phyloP scores from a whole-genome alignment of 2,329 filamentous ascomycete genomes.

The Talaromyces sp. region DNA sequence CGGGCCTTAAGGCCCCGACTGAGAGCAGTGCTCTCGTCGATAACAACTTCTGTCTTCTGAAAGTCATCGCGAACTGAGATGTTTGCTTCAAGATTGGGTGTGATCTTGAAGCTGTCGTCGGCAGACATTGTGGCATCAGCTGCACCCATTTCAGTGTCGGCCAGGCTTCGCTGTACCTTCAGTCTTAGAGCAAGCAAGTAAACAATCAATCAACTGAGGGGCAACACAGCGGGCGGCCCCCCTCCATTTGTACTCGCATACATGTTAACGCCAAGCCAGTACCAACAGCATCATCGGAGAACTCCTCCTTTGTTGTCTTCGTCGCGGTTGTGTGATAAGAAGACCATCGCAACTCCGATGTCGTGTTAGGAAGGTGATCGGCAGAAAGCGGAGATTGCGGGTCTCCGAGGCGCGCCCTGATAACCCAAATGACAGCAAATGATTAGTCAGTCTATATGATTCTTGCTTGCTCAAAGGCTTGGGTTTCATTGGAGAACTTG shows the following conservation, averaged over 20 bases:
- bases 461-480: background rate
- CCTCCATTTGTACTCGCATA: background rate
- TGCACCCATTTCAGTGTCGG: background rate
- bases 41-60: conserved; percentile 9
- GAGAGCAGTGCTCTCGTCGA: conserved; percentile 32
- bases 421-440: background rate
- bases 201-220: background rate
- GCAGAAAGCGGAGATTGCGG: background rate
- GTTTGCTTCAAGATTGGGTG: background rate
- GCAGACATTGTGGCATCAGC: background rate
- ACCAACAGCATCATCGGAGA: background rate
- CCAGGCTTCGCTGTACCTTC: background rate
- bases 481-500: background rate
- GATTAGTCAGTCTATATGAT: background rate
- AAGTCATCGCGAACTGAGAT: conserved; percentile 19
- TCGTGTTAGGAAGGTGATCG: background rate
- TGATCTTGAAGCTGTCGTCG: conserved; percentile 2
- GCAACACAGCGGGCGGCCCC: background rate
- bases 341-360: background rate
- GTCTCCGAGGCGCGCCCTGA: background rate
- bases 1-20: conserved; percentile 42
- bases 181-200: background rate
- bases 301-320: background rate
- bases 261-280: background rate
- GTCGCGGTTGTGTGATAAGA: background rate